Base-by-base conservation (phyloP, 805 yeast genomes). In the Wickerhamomyces ciferrii region DNA sequence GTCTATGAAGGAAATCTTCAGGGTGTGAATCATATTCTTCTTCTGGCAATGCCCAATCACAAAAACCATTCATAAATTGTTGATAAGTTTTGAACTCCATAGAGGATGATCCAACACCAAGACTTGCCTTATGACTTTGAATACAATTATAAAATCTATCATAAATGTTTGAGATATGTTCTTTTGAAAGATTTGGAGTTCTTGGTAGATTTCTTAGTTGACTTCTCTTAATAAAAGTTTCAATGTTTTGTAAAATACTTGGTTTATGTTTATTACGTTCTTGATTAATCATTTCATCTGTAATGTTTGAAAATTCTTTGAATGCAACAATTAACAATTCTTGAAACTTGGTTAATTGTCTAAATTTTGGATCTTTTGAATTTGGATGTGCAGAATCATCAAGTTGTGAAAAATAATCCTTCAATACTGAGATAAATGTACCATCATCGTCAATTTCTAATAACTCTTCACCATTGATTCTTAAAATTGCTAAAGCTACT, bases 241-340 rank as follows among this genome's bases (percentile, higher is more conserved):
- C 96, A 50, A 92, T 89, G 45, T 94, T 92, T 55, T 78, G 87
- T 59, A 87, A 81, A 39, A 94, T 92, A 40, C 83, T 79, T 53
- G 83, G 81, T 63, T 90, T 82, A 62, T 79, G 83, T 59, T 76
- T 84, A 21, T 75, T 70, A 44, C 98, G 77, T 56, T 82, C 84
- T 48, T 76, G 84, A 20, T 72, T 74, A 38, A 94, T 81, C 63
- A 80, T 73, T 1, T 81, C 83, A 48, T 91, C 96, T 29, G 88
- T 83, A 20, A 94, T 76, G 7, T 81, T 81, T 9, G 85, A 74
- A 63, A 94, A 94, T 61, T 94, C 99, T 58, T 85, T 85, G 68
- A 92, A 91, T 0, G 99, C 94, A 2, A 90, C 89, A 11, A 90
- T 96, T 67, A 92, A 71, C 19, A 94, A 73, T 53, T 87, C 94